Percentiles rank a stretch among this genome's conserved stretches.
These are phyloP conservation scores for Selaginella moellendorffii DNA, from an alignment of 75 land plant genomes.

Conservation along the genomic window DNA sequence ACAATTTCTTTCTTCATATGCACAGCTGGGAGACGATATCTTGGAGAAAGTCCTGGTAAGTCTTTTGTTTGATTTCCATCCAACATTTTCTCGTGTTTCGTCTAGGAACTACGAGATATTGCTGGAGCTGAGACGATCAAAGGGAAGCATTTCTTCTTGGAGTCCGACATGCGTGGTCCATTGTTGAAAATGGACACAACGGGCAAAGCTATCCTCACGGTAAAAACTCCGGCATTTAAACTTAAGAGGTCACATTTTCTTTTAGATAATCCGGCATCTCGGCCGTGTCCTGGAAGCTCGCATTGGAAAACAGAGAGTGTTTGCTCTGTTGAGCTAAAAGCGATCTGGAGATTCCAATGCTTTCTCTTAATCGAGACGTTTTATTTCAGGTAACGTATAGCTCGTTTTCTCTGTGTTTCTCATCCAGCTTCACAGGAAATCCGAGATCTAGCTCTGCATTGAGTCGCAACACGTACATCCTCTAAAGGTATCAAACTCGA, in stretches of 20 bases:
- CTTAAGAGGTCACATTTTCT: not conserved
- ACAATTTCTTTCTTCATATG: not conserved
- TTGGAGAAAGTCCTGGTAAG: conserved; percentile 71
- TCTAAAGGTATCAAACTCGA: too few species aligned
- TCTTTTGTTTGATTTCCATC: not conserved
- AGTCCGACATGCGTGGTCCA: conserved; percentile 78
- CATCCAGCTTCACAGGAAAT: too few species aligned
- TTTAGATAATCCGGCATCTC: conserved; percentile 78
- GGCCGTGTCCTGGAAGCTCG: conserved; percentile 77
- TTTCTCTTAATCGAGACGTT: too few species aligned
- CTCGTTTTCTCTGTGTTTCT: too few species aligned
- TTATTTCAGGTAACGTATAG: too few species aligned
- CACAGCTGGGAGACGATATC: conserved; percentile 55
- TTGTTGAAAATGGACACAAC: conserved; percentile 75
- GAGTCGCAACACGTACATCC: too few species aligned
- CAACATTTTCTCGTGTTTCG: not conserved
- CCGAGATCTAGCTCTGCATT: too few species aligned
- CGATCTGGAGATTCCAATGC: too few species aligned
- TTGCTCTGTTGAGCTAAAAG: too few species aligned
- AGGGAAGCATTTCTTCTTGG: conserved; percentile 85
- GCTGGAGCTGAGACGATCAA: conserved; percentile 47
- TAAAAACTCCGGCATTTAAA: conserved; percentile 3
- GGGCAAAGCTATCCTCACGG: conserved; percentile 83
- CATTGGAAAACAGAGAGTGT: conserved; percentile 61
- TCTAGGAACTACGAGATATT: conserved; percentile 83